Evolutionary conservation across 192 early-diverging fungal genomes (phyloP).

Genomic region (Backusella mclennaniae): DNA sequence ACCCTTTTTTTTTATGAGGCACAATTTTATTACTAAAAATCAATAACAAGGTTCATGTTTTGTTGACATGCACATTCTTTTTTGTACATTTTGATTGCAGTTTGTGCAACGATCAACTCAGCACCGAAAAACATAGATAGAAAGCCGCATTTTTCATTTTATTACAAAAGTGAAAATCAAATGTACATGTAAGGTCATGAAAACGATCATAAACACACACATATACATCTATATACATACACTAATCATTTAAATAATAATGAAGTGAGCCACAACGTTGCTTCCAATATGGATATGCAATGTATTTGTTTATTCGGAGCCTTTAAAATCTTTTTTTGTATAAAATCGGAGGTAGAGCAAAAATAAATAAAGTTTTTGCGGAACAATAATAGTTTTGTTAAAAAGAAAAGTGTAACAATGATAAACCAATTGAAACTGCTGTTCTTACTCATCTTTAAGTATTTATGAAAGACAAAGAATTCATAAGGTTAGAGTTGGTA

Average conservation of each 20-base stretch:
- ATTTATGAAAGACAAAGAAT: slow-evolving; percentile 1
- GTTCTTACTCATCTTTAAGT: not conserved
- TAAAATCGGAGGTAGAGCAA: not conserved
- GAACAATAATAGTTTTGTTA: slow-evolving; percentile 5
- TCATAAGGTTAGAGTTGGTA: slow-evolving; percentile 4
- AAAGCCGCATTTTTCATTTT: not conserved
- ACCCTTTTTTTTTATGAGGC: not conserved
- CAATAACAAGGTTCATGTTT: slow-evolving; percentile 3
- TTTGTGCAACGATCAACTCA: not conserved
- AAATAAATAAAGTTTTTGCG: slow-evolving; percentile 6
- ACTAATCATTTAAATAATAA: not conserved
- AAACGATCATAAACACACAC: not conserved
- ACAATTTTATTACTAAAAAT: slow-evolving; percentile 8
- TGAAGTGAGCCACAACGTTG: not conserved
- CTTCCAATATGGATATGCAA: not conserved
- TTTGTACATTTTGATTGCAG: not conserved
- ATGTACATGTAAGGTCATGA: not conserved
- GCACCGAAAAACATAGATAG: not conserved
- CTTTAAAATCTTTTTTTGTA: not conserved
- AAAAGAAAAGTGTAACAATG: not conserved
- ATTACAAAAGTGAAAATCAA: not conserved
- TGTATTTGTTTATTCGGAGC: not conserved
- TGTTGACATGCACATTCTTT: not conserved
- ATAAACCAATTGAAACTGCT: not conserved
- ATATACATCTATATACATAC: not conserved